Evolutionary conservation across 208 protist genomes (phyloP), one percentile per base, ranked within the genome.

Genomic region (Trichomonas tenax): DNA sequence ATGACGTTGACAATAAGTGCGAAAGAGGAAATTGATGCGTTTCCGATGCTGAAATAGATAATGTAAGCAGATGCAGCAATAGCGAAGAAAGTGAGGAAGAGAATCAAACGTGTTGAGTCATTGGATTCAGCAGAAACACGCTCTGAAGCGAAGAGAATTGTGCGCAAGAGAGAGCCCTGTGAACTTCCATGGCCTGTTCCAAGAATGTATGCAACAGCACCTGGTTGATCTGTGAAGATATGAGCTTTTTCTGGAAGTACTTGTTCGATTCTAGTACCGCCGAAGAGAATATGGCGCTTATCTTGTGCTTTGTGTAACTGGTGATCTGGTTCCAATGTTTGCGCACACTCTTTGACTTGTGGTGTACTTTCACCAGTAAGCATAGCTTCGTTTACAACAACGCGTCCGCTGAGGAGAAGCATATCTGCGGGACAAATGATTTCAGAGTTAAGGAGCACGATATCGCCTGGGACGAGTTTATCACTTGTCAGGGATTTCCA

Each of bases 1-100:
- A 99, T 98, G 96, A 99, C 99, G 40, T 99, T 98, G 4, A 99
- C 97, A 49, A 99, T 98, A 10, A 99, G 97, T 97, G 99, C 99
- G 98, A 98, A 99, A n/a, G 98, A 98, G 93, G 97, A 98, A 63
- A 98, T 97, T 96, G 97, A 97, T 63, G 26, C 23, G 11, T 34
- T 96, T 36, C 51, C 11, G 2, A 10, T 82, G 8, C 81, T 63
- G 41, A 95, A 63, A 51, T 48, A 93, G 4, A 97, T 82, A 9
- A 98, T 96, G 96, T 98, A 97, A 26, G 9, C 63, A 90, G 97
- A 96, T 40, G 97, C 97, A 84, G 96, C 86, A 21, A 97, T 6
- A 38, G 99, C 99, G 96, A 99, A 99, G 17, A 98, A 97, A 36
- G 99, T 98, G 49, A 99, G 98, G 82, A 99, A 98, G 9, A 98